These are phyloP conservation scores for Clavariopsis aquatica DNA, from an alignment of 495 filamentous ascomycete species.

Conservation along the genomic window DNA sequence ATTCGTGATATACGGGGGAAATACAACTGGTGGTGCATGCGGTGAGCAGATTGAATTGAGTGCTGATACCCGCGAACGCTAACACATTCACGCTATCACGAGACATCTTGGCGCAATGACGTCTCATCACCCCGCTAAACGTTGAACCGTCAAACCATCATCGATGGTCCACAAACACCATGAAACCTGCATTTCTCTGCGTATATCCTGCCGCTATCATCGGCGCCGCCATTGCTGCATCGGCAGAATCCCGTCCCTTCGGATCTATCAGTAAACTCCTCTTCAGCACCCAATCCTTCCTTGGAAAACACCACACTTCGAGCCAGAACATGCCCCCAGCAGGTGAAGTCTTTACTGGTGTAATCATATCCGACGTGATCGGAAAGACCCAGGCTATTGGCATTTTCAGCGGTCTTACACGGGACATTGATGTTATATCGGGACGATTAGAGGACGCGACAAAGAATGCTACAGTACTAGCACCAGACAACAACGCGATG, in stretches of 20 bases:
- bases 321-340: conserved; percentile 48
- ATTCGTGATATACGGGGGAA: not conserved
- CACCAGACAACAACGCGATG: conserved; percentile 80
- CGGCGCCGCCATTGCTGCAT: conserved; percentile 24
- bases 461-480: conserved; percentile 84
- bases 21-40: no score
- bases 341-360: conserved; percentile 36
- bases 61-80: not conserved
- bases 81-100: conserved; percentile 23
- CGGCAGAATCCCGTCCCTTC: conserved; percentile 31
- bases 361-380: conserved; percentile 82
- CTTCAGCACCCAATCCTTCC: conserved; percentile 17
- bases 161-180: conserved; percentile 17
- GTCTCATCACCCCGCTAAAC: conserved; percentile 28
- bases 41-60: not conserved
- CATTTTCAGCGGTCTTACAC: conserved; percentile 82
- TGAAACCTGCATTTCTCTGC: conserved; percentile 29
- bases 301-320: conserved; percentile 22
- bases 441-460: conserved; percentile 67
- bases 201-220: conserved; percentile 22
- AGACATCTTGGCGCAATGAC: conserved; percentile 32
- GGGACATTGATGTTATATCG: conserved; percentile 73
- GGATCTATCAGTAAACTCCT: conserved; percentile 18
- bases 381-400: conserved; percentile 78
- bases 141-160: not conserved